Base-by-base conservation (phyloP, 2,329 filamentous ascomycete genomes). In the Coleophoma crateriformis region DNA sequence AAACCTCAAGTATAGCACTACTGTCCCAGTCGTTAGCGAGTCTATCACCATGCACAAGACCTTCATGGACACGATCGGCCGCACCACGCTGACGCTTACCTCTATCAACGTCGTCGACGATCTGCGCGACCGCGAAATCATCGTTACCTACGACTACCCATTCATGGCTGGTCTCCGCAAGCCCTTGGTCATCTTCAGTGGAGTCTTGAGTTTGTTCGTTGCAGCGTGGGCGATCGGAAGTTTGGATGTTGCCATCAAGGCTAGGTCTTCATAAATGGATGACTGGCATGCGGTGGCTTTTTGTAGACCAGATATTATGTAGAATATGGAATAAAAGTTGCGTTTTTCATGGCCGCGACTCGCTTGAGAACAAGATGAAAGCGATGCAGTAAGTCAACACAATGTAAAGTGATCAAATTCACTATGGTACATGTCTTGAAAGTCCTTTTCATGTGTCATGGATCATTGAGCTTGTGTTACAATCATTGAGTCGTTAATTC, bases 51-150 rank as follows among this genome's bases (percentile, higher is more conserved):
- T 85, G n/a, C 82, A 94, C 71, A 85, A 84, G 68, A 96, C 91
- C 0, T 99, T 90, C 71, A 87, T 99, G 72, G 94, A 99, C 69
- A 97, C 94, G 0, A 62, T 92, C 33, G 94, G 94, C 53, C 88
- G 94, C 55, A 95, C 92, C 0, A 80, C 85, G 0, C 76, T 99
- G 53, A 85, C 79, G 46, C 77, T 99, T 62, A 87, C 85, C 54
- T 88, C 90, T 7, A 78, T 84, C 59, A 97, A 96, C 67, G 74
- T 97, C 47, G 88, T 95, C 1, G 94, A 99, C 60, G 94, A 97
- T 58, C 82, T 91, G 63, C 81, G 91, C 48, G 90, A 91, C 62
- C 84, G 88, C 33, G 84, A 94, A 56, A 69, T 97, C 19, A 74
- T 96, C 59, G 87, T 97, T 47, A 86, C 87, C 2, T 99, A 99